Evolutionary conservation across 306 rosid genomes (phyloP).

Genomic region (Pachyrhizus erosus): DNA sequence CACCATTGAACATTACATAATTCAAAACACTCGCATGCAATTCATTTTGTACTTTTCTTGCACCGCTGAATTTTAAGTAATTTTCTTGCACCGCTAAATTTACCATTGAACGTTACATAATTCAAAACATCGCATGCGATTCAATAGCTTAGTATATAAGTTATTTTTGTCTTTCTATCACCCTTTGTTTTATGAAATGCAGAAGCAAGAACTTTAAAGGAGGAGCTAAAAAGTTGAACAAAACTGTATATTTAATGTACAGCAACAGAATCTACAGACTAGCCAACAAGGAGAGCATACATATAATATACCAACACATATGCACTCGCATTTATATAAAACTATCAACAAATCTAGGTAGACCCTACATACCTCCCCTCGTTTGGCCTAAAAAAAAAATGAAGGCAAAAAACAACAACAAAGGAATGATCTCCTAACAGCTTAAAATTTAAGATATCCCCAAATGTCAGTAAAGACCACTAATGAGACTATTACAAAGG

Average conservation of each 20-base stretch:
- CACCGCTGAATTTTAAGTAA: too few species aligned
- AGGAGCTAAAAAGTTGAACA: background rate
- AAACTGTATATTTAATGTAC: conserved; percentile 23
- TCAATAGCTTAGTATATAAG: background rate
- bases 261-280: conserved; percentile 27
- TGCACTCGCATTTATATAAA: background rate
- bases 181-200: background rate
- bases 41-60: too few species aligned
- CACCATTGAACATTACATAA: too few species aligned
- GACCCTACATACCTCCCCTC: conserved; percentile 47
- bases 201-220: background rate
- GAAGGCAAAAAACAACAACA: conserved; percentile 43
- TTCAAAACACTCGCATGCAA: too few species aligned
- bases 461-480: conserved; percentile 57
- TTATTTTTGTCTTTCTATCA: background rate
- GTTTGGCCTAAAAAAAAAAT: conserved; percentile 34
- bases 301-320: conserved; percentile 44
- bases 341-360: conserved; percentile 41
- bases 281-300: conserved; percentile 27
- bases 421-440: conserved; percentile 42
- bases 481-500: conserved; percentile 47
- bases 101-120: background rate
- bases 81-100: background rate
- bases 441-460: conserved; percentile 60
- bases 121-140: background rate